These are phyloP conservation scores for Alternaria rosae DNA, from an alignment of 2,329 filamentous ascomycete genomes.

Conservation along the genomic window DNA sequence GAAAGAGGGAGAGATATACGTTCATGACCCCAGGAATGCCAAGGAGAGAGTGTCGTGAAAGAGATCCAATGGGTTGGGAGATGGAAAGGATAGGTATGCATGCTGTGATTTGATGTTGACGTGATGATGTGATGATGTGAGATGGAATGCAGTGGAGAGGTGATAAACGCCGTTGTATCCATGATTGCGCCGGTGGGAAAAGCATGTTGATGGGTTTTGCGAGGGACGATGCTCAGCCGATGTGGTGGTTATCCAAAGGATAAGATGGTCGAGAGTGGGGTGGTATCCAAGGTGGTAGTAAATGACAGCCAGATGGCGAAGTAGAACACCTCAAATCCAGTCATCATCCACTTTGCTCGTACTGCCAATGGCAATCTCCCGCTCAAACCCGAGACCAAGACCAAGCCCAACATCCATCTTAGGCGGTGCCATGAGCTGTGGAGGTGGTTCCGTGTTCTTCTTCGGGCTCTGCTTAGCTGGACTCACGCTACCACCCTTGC, in stretches of 20 bases:
- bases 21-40: background rate
- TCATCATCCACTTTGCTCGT: constrained; percentile 33
- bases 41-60: background rate
- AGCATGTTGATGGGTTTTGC: background rate
- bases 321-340: constrained; percentile 38
- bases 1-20: background rate
- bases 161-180: constrained; percentile 2
- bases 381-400: constrained; percentile 41
- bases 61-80: background rate
- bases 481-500: constrained; percentile 38
- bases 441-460: constrained; percentile 48
- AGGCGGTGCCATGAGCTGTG: constrained; percentile 49
- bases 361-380: constrained; percentile 31
- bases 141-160: background rate
- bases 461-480: constrained; percentile 52
- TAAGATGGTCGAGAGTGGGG: background rate
- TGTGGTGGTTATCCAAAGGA: background rate
- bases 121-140: background rate
- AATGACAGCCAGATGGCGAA: background rate
- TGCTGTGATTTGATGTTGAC: background rate
- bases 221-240: too few species aligned
- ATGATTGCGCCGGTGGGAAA: background rate
- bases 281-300: background rate
- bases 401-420: constrained; percentile 46
- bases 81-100: background rate